Conservation (phyloP, 805 yeast genomes). For the Candida sithepensis region DNA sequence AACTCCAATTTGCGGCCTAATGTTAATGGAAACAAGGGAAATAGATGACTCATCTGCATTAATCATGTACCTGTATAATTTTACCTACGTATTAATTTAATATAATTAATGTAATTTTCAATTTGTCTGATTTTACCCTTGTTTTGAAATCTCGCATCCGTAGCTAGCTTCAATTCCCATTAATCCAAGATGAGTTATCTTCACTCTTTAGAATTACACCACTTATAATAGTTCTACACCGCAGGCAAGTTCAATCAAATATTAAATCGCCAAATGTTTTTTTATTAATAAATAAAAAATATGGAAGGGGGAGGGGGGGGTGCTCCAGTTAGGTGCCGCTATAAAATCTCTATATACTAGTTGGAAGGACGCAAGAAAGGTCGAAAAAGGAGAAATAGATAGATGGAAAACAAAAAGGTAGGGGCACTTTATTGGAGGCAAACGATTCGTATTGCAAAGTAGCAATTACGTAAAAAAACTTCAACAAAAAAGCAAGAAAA, state of each 20-base stretch:
- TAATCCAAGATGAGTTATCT: too few species aligned
- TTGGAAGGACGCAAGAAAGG: neutral
- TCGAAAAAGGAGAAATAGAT: neutral
- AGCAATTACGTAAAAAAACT: neutral
- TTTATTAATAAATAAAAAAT: neutral
- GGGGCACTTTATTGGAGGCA: neutral
- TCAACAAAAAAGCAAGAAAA: neutral
- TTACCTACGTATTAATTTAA: too few species aligned
- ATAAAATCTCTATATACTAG: neutral
- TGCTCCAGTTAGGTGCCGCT: neutral
- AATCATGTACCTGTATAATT: too few species aligned
- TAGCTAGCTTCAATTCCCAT: too few species aligned
- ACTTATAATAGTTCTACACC: too few species aligned
- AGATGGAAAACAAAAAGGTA: too few species aligned
- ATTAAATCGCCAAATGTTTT: constrained; percentile 1
- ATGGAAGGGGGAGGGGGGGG: constrained; percentile 1
- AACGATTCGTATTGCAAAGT: neutral
- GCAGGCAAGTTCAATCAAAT: too few species aligned
- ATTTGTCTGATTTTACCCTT: too few species aligned
- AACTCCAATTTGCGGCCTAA: neutral
- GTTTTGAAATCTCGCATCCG: too few species aligned
- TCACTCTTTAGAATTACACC: too few species aligned
- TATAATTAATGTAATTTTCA: too few species aligned
- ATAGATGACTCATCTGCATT: neutral
- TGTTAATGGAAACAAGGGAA: neutral